phyloP scores from a whole-genome alignment of 805 yeast genomes.

The Yarrowia osloensis region DNA sequence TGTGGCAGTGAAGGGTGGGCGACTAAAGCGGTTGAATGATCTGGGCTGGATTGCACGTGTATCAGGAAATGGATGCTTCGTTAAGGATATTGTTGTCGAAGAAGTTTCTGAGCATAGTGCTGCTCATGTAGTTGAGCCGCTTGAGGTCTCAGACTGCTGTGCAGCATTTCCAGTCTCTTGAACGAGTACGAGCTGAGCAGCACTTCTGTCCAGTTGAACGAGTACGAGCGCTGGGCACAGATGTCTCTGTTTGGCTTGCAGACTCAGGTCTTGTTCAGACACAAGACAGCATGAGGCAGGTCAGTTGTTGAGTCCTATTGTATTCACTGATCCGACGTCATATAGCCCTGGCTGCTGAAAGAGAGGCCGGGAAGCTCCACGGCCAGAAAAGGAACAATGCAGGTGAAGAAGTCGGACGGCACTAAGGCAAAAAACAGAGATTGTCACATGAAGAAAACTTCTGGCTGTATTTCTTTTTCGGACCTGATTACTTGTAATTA shows the following conservation, averaged over 20 bases:
- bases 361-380: not conserved
- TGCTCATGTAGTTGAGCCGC: no score
- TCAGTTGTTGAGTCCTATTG: not conserved
- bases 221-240: not conserved
- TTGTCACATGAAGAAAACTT: not conserved
- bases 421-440: not conserved
- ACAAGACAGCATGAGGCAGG: conserved; percentile 4
- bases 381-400: not conserved
- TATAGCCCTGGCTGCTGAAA: not conserved
- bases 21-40: no score
- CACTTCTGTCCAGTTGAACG: no score
- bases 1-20: no score
- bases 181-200: no score
- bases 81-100: no score
- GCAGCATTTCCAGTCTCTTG: no score
- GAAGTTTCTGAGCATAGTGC: no score
- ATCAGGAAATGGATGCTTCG: no score
- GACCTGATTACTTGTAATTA: not conserved
- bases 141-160: no score
- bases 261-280: not conserved
- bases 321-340: not conserved
- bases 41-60: no score
- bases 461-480: not conserved
- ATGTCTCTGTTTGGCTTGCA: not conserved
- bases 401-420: not conserved